Evolutionary conservation across 2,329 filamentous ascomycete genomes (phyloP).

Genomic region (Colletotrichum tamarilloi): DNA sequence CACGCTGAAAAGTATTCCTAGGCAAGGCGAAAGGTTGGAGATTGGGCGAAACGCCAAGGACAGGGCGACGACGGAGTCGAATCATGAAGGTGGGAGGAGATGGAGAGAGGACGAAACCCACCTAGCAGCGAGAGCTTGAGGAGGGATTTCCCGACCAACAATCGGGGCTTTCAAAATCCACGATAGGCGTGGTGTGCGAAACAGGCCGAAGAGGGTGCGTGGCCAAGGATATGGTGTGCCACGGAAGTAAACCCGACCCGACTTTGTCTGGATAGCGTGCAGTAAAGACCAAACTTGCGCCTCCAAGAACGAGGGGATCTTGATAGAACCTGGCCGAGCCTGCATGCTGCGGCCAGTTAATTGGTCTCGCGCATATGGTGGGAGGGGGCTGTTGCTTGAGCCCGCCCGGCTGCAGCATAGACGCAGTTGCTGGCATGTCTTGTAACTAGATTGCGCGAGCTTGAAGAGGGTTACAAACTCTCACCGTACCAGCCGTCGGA

Average conservation of each 20-base stretch:
- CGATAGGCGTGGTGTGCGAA: constrained; percentile 13
- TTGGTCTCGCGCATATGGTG: background rate
- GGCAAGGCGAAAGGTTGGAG: background rate
- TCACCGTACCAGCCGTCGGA: constrained; percentile 12
- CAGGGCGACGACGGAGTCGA: background rate
- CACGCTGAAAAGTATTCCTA: background rate
- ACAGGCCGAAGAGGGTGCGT: constrained; percentile 17
- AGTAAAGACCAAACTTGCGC: constrained; percentile 4
- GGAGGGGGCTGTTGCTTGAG: constrained; percentile 1
- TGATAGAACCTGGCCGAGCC: constrained; percentile 6
- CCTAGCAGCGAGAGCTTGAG: too few relatives aligned
- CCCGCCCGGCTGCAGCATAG: background rate
- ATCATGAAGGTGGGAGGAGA: background rate
- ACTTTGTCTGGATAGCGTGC: background rate
- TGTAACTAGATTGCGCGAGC: background rate
- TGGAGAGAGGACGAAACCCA: background rate
- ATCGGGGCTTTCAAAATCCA: background rate
- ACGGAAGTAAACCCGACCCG: constrained; percentile 8
- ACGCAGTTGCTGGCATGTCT: background rate
- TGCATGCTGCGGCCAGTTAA: background rate
- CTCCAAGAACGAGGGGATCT: constrained; percentile 12
- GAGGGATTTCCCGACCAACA: constrained; percentile 7
- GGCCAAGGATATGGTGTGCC: constrained; percentile 18
- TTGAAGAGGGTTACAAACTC: background rate
- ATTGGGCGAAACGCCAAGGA: background rate